phyloP scores from a whole-genome alignment of 164 flowering plant species.

The Berberis thunbergii region DNA sequence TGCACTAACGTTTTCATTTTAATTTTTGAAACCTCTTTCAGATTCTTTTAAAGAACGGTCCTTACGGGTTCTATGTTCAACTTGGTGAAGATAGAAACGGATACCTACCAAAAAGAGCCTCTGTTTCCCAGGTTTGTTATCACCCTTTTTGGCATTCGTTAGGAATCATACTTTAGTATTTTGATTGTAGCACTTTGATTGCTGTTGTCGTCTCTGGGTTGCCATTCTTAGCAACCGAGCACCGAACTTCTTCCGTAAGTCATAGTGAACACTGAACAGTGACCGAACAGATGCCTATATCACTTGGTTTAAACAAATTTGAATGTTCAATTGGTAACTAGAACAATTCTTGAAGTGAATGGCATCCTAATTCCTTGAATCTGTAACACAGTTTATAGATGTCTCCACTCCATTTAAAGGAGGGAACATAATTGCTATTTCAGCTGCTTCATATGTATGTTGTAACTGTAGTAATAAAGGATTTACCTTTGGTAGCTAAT shows the following conservation, averaged over 20 bases:
- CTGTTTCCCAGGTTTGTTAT: slow-evolving; percentile 43
- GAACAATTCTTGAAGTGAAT: background rate
- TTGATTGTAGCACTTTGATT: background rate
- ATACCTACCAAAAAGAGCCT: slow-evolving; percentile 67
- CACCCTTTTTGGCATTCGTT: background rate
- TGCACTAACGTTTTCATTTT: no score
- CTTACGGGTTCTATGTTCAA: slow-evolving; percentile 86
- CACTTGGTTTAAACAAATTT: no score
- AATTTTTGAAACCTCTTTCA: slow-evolving; percentile 12
- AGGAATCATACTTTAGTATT: no score
- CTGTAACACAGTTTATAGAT: background rate
- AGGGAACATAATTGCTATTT: background rate
- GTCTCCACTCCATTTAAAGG: background rate
- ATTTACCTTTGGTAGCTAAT: background rate
- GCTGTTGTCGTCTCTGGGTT: background rate
- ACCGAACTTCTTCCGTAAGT: no score
- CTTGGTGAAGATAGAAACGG: slow-evolving; percentile 91
- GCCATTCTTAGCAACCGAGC: background rate
- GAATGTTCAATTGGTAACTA: background rate
- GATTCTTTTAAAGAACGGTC: slow-evolving; percentile 83
- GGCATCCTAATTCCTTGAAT: background rate
- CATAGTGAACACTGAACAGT: no score
- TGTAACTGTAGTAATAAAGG: background rate
- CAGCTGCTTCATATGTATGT: background rate
- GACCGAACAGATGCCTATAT: background rate